Evolutionary conservation across 192 early-diverging fungal species (phyloP).

Genomic region (Physocladia obscura): DNA sequence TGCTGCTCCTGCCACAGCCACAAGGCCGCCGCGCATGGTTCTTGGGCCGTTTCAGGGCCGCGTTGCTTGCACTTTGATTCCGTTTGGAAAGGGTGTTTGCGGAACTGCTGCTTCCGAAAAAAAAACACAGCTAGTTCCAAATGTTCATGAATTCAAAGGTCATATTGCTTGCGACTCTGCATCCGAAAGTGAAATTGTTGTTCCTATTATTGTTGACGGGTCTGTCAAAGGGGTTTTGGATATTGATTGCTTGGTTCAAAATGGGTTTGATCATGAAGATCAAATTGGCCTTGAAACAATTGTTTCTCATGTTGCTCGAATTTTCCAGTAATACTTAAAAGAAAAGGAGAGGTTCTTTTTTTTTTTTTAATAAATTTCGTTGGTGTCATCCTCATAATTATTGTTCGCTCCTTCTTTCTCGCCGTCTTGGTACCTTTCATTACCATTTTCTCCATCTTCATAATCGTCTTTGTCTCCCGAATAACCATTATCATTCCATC

Average conservation of each 20-base stretch:
- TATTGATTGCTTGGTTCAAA: slow-evolving; percentile 39
- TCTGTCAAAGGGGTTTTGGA: slow-evolving; percentile 45
- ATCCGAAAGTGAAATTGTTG: slow-evolving; percentile 81
- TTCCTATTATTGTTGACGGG: slow-evolving; percentile 57
- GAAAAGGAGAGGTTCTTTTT: no score
- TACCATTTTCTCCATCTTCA: no score
- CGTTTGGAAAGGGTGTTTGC: slow-evolving; percentile 84
- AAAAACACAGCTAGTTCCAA: slow-evolving; percentile 62
- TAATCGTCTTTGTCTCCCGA: no score
- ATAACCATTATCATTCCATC: background rate
- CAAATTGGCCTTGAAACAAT: slow-evolving; percentile 38
- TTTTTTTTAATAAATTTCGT: no score
- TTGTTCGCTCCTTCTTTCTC: no score
- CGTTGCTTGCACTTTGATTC: slow-evolving; percentile 84
- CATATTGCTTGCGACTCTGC: slow-evolving; percentile 92
- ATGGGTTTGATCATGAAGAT: slow-evolving; percentile 46
- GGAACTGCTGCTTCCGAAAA: slow-evolving; percentile 71
- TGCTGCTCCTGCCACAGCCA: background rate
- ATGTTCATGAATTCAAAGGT: slow-evolving; percentile 80
- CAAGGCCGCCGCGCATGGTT: slow-evolving; percentile 42
- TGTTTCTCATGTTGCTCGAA: no score
- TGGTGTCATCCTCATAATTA: no score
- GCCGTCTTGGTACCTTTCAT: no score
- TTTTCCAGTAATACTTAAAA: no score
- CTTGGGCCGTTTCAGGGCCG: slow-evolving; percentile 86